Evolutionary conservation across 2,329 filamentous ascomycete species (phyloP), one percentile per base, ranked within the genome.

Genomic region (Sarocladium kiliense): DNA sequence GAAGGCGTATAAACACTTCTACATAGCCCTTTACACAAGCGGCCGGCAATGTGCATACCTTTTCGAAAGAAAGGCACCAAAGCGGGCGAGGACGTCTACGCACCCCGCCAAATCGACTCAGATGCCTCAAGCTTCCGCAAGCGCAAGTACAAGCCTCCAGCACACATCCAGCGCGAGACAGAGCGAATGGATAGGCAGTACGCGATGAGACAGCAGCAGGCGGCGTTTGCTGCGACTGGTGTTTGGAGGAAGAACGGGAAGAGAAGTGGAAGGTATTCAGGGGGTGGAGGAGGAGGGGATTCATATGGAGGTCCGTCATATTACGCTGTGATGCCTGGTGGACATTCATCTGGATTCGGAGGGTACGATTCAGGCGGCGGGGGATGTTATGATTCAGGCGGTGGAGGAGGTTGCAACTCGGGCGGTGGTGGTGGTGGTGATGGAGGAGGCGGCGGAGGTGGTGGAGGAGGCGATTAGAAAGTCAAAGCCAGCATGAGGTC

Each of bases 381-480:
- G 7, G 41, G 41, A 21, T 5, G 23, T 6, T 25, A 45, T 45
- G 41, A 45, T 18, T 45, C 41, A 14, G 44, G 44, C 27, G 25
- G 44, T 16, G 23, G 23, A 6, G 44, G 44, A 49, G 44, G 25
- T 9, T 21, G 39, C 18, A 19, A 45, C 18, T 45, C 19, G 4
- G 41, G 37, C 16, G 44, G 44, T 30, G 44, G 44, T 30, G 44
- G 44, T n/a, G 47, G 47, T 5, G 47, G 47, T 12, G 47, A 36
- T 36, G 26, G n/a, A 12, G 47, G 47, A 9, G 47, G 47, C n/a
- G 47, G 47, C 18, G 47, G 27, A 16, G 47, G 47, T 16, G 47
- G 47, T 11, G 47, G 30, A 7, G 47, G 47, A 34, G 47, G 47
- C 10, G 26, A 44, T 23, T 44, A 23, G n/a, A n/a, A 39, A 6